Evolutionary conservation across 176 grass and related monocot genomes (phyloP).

Genomic region (Oryza glaberrima): DNA sequence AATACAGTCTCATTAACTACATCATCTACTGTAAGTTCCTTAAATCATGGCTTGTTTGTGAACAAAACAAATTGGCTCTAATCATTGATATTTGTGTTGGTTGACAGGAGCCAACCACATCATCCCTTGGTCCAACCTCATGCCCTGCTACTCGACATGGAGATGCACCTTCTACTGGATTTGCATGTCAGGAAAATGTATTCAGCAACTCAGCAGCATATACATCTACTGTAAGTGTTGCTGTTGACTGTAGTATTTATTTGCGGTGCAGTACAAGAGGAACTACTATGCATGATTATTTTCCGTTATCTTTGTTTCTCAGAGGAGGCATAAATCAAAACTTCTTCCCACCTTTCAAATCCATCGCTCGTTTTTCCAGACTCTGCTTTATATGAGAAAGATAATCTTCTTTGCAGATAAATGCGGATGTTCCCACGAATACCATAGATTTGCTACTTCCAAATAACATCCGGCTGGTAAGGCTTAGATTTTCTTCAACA

Average conservation of each 20-base stretch:
- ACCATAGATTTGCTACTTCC: slow-evolving; percentile 36
- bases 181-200: slow-evolving; percentile 4
- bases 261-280: slow-evolving; percentile 13
- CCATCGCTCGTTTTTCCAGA: not conserved
- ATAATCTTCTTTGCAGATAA: slow-evolving; percentile 21
- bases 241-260: slow-evolving; percentile 4
- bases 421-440: slow-evolving; percentile 9
- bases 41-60: not conserved
- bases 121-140: not conserved
- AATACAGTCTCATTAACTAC: not conserved
- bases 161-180: slow-evolving; percentile 1
- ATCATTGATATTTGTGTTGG: slow-evolving; percentile 2
- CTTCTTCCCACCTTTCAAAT: slow-evolving; percentile 17
- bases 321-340: slow-evolving; percentile 28
- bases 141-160: not conserved
- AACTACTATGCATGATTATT: slow-evolving; percentile 1
- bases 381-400: slow-evolving; percentile 27
- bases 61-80: not conserved
- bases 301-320: not conserved
- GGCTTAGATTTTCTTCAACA: slow-evolving; percentile 35
- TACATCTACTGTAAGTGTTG: slow-evolving; percentile 26
- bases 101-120: not conserved
- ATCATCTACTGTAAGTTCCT: slow-evolving; percentile 22
- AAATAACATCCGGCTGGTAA: slow-evolving; percentile 16
- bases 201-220: slow-evolving; percentile 21